Base-by-base conservation (phyloP, 441 rosid genomes). In the Breynia disticha region DNA sequence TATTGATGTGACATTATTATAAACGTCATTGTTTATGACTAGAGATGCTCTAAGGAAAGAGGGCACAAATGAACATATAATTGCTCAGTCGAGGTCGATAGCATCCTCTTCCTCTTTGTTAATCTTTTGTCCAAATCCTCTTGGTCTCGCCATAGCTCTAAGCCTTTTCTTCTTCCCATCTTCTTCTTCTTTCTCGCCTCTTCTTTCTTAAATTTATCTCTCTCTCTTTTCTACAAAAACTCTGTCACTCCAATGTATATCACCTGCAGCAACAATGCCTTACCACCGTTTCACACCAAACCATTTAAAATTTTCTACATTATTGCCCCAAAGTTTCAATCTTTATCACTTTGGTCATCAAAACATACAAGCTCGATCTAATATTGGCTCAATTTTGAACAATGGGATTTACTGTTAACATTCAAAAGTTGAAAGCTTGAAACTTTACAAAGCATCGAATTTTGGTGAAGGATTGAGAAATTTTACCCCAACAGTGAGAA, bases 401-500 rank as follows among this genome's bases (percentile, higher is more conserved):
- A 3, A 5, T 4, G 8, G 35, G 8, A 28, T 28, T 28, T 28
- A 28, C 35, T 3, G 5, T 4, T 2, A 28, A 28, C 35, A 0
- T 28, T 1, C 35, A 28, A 28, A 28, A 4, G 35, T n/a, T n/a
- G n/a, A n/a, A n/a, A n/a, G n/a, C n/a, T n/a, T 28, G 35, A 4
- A 2, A 28, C 35, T 28, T 28, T 28, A 28, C 35, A 16, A 16
- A 19, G 50, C 13, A 9, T 17, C 13, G 6, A 47, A n/a, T 18
- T 9, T 14, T 0, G 28, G 11, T 8, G 7, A n/a, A 35, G 37
- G 14, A 11, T 28, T 35, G 24, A 24, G n/a, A 54, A n/a, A 19
- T 42, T n/a, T 74, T 76, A 90, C 95, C 80, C 95, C 95, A 62
- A 83, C 59, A 10, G 95, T 87, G 69, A 90, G 96, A 62, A 90